Base-by-base conservation (phyloP, 805 yeast genomes). In the Saitoella complicata region DNA sequence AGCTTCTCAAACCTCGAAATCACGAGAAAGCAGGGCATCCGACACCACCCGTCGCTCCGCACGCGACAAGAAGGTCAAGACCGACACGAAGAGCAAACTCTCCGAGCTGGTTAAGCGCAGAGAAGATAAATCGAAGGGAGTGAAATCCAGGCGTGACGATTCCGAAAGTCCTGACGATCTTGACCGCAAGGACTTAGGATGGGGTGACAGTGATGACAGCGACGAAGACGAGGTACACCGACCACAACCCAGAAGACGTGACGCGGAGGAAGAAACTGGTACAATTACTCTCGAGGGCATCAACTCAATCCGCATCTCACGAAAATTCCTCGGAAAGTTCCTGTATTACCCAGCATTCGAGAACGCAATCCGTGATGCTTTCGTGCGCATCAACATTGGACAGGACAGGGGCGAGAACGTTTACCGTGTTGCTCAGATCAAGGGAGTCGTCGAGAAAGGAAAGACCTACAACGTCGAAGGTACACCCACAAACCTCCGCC, bases 341-440 rank as follows among this genome's bases (percentile, higher is more conserved):
- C 75, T 87, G 57, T 86, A 77, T 59, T 78, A 86, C 61, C 87
- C 91, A 8, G 86, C 76, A 33, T 87, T 93, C 59, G 76, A 72
- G 40, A 76, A 73, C 12, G 71, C 72, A 0, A 72, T 84, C 10
- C 67, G 72, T 12, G 93, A 84, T 13, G 31, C 93, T 42, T 84
- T 70, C 58, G 94, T 87, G 34, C 73, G 87, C 52, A 77, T 91
- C 45, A 86, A 84, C 58, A 73, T 91, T 45, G 95, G 95, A 7
- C 38, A 80, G 78, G 54, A 70, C 70, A 45, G 70, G 75, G 77
- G 8, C 75, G 79, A 32, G 66, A 68, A 55, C 7, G 72, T 74
- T 44, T 88, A 91, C 62, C 72, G 96, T 54, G 72, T 88, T 74
- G 94, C 88, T 41, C 79, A 75, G 57, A 76, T 91, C 39, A 80